Evolutionary conservation across 2,329 filamentous ascomycete genomes (phyloP), one percentile per base, ranked within the genome.

Genomic region (Nothophaeocryptopus gaeumannii): DNA sequence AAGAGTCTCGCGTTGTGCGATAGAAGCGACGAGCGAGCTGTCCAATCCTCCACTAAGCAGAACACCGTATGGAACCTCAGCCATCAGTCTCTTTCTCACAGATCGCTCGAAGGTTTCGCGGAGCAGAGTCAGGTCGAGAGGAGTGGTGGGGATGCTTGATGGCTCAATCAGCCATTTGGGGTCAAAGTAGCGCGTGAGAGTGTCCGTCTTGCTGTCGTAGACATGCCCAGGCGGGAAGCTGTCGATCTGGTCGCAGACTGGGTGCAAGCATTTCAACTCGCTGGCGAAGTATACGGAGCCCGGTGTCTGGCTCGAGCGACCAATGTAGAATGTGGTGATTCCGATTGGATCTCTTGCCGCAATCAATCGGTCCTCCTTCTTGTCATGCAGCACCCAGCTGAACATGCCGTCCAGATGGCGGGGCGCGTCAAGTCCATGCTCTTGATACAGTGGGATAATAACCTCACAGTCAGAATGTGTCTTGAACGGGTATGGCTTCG

Each of bases 381-480:
- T 96, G 78, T 99, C 93, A 74, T 96, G 96, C 45, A 99, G 82
- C 49, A 99, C 91, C 76, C 95, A 99, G 12, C 92, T 96, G 81
- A 99, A 99, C 93, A 99, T 99, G 77, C 93, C 93, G 71, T 99
- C 93, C 61, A 99, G 84, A 73, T 89, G 79, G 74, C 92, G 93
- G 55, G 93, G 91, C 51, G 92, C 89, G 67, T 97, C 90, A 62
- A 95, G 79, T 66, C 85, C 93, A 80, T 95, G 82, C 74, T 97
- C 84, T 76, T 90, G 81, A 71, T 99, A 99, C 79, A 99, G 73
- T 61, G 95, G 93, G 68, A 99, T 96, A 73, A 99, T 95, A 69
- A 99, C 92, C 74, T 99, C 93, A 74, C 93, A 99, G 69, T 99
- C 93, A 33, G 92, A 97, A 68, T 93, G 87, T 59, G 93, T 99